Percentiles rank a stretch among this genome's conserved stretches.
Evolutionary conservation across 148 eudicot species (phyloP).

Genomic region (Polygonum maritimum): DNA sequence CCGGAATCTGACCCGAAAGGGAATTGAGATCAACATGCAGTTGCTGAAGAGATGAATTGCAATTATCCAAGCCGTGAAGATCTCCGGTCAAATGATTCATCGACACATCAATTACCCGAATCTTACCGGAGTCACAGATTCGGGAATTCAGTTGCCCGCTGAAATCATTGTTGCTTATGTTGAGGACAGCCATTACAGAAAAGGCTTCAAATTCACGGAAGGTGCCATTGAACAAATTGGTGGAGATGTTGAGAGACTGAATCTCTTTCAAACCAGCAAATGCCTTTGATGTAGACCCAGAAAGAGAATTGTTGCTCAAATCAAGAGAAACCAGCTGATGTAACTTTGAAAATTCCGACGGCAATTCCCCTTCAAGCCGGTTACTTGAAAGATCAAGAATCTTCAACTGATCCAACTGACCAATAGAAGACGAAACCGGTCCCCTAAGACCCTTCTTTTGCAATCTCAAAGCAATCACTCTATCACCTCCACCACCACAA

Average conservation of each 20-base stretch:
- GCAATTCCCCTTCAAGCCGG: slow-evolving; percentile 49
- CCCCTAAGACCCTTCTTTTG: slow-evolving; percentile 48
- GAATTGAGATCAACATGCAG: slow-evolving; percentile 53
- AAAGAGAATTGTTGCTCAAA: slow-evolving; percentile 49
- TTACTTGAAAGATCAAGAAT: slow-evolving; percentile 66
- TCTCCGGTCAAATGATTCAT: slow-evolving; percentile 54
- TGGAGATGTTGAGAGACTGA: slow-evolving; percentile 43
- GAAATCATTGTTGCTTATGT: slow-evolving; percentile 60
- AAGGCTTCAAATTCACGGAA: slow-evolving; percentile 39
- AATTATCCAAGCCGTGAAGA: slow-evolving; percentile 44
- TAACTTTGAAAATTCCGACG: slow-evolving; percentile 44
- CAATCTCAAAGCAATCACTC: slow-evolving; percentile 43
- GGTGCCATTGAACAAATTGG: slow-evolving; percentile 56
- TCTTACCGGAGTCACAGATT: slow-evolving; percentile 43
- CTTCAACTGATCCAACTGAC: slow-evolving; percentile 36
- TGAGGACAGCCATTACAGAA: slow-evolving; percentile 46
- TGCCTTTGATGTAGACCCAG: slow-evolving; percentile 29
- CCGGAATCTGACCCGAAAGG: slow-evolving; percentile 53
- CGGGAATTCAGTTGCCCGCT: slow-evolving; percentile 39
- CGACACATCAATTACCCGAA: slow-evolving; percentile 60
- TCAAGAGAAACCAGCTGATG: slow-evolving; percentile 41
- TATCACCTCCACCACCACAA: slow-evolving; percentile 32
- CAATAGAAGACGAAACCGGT: slow-evolving; percentile 39
- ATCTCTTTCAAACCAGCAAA: slow-evolving; percentile 36
- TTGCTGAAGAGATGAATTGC: slow-evolving; percentile 44